phyloP scores from a whole-genome alignment of 75 land plant species.

The Pseudotsuga menziesii region DNA sequence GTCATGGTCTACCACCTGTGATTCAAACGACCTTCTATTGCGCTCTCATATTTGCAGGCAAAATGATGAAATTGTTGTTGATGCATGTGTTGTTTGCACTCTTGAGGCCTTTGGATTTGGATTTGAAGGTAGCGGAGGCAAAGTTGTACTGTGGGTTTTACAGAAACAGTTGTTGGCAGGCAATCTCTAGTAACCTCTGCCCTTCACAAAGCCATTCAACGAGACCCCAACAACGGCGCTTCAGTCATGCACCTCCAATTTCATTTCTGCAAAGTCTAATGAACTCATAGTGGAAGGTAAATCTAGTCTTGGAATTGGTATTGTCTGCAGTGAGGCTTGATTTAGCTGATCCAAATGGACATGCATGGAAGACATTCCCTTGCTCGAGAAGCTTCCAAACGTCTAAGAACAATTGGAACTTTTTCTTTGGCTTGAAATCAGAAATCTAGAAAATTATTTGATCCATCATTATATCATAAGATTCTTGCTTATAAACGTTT shows the following conservation, averaged over 20 bases:
- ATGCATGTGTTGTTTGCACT: too few species aligned
- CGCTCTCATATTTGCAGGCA: too few species aligned
- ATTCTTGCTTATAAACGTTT: background rate
- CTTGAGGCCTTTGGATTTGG: too few species aligned
- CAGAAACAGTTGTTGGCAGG: too few species aligned
- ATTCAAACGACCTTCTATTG: too few species aligned
- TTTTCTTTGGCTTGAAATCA: background rate
- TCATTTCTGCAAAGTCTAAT: constrained; percentile 10
- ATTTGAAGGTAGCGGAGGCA: too few species aligned
- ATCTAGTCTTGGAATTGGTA: background rate
- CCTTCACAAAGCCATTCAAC: constrained; percentile 30
- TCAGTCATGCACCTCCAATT: constrained; percentile 77
- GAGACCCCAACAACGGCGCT: constrained; percentile 49
- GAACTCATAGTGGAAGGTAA: background rate
- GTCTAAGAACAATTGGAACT: background rate
- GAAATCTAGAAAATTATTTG: background rate
- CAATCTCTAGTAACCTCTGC: constrained; percentile 30
- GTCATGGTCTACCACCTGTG: too few species aligned
- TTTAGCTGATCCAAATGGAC: background rate
- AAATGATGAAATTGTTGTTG: too few species aligned
- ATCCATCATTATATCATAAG: background rate
- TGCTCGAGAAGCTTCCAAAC: constrained; percentile 1
- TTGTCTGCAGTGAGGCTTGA: background rate
- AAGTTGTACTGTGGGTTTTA: too few species aligned
- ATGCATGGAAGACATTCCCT: background rate